These are phyloP conservation scores for Pulveroboletus sp. DNA, from an alignment of 768 basidiomycete species.

Conservation along the genomic window DNA sequence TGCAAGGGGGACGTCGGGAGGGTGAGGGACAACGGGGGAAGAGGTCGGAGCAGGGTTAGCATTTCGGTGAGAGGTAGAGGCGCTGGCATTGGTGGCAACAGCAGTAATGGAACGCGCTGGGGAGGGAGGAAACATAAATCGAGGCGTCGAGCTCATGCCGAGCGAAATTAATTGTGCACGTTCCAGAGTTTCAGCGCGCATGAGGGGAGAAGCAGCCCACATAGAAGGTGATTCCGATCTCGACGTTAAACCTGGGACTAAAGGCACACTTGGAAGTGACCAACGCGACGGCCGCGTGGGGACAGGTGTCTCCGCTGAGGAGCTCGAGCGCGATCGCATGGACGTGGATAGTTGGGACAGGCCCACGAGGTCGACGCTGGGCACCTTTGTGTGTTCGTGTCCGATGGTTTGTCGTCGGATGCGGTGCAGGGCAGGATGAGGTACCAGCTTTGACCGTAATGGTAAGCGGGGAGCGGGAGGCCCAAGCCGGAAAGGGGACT, in stretches of 20 bases:
- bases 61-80: neutral
- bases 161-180: neutral
- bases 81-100: neutral
- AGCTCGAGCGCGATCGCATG: conserved; percentile 5
- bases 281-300: conserved; percentile 7
- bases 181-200: neutral
- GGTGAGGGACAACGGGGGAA: conserved; percentile 2
- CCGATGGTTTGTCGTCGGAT: conserved; percentile 16
- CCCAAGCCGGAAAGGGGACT: conserved; percentile 18
- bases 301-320: conserved; percentile 3
- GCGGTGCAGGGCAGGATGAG: conserved; percentile 8
- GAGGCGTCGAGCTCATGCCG: neutral
- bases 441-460: conserved; percentile 1
- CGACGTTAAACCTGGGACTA: neutral
- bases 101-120: neutral
- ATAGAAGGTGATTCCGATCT: neutral
- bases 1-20: conserved; percentile 12
- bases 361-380: conserved; percentile 22
- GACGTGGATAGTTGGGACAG: conserved; percentile 13
- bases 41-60: neutral
- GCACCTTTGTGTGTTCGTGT: conserved; percentile 1
- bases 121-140: conserved; percentile 4
- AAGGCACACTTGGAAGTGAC: conserved; percentile 13
- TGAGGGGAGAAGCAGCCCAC: neutral
- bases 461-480: neutral